Evolutionary conservation across 2,329 filamentous ascomycete species (phyloP), one percentile per base, ranked within the genome.

Genomic region (Aspergillus sp.): DNA sequence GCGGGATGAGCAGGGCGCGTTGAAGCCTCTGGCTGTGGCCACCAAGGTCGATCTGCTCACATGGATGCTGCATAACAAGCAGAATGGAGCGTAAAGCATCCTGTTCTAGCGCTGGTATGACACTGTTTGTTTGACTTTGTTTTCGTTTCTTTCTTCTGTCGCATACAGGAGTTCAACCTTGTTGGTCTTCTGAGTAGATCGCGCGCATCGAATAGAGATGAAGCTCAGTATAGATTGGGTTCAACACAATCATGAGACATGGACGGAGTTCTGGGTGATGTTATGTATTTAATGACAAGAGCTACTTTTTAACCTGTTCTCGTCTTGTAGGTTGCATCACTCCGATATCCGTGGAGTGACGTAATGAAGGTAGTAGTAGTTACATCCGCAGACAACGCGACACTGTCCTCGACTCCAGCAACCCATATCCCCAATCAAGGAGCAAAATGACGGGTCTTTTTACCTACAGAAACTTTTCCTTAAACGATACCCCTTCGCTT

Each of bases 31-130:
- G 46, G 94, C 90, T 7, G 85, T 99, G 8, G 92, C 95, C 7
- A 97, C 94, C 30, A 99, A 99, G 82, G 94, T 99, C 4, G 94
- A 99, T 74, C 73, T 99, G 63, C 74, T 99, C 65, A 91, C 87
- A 40, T 99, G 90, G 87, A 85, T 99, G 82, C 85, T 97, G 35
- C 90, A 86, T 73, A 79, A 82, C 60, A 76, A 74, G 45, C 69
- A 67, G 54, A 58, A 57, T 35, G 55, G 51, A 48, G 55, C 56
- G 17, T 48, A n/a, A n/a, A 41, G 11, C 14, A 17, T 9, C n/a
- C 14, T 7, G 5, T 14, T 6, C 11, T 17, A 2, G 38, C 19
- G 13, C 19, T 45, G 24, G 24, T 45, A 6, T 22, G 22, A 22
- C 4, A 45, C 16, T 33, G n/a, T 19, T 30, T 22, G 30, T 44